Conservation (phyloP, 768 basidiomycete genomes). For the Hericium coralloides region DNA sequence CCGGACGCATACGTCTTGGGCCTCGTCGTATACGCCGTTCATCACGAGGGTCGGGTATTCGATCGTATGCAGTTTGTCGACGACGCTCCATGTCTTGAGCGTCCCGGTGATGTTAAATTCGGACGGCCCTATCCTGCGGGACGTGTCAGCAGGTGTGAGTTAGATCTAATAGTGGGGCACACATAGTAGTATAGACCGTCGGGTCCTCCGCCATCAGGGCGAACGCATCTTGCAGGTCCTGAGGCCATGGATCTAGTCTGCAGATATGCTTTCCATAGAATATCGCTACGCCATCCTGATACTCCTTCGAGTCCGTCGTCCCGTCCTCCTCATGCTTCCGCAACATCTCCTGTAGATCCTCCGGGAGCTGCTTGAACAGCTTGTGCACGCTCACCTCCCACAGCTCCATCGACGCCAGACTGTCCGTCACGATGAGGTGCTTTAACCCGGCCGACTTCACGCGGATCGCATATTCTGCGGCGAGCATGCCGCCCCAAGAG, state of each 20-base stretch:
- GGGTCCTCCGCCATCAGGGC: constrained; percentile 31
- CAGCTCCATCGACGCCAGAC: constrained; percentile 36
- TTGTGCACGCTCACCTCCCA: constrained; percentile 28
- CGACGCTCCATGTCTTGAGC: constrained; percentile 38
- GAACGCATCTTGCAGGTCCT: constrained; percentile 26
- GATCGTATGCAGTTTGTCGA: constrained; percentile 34
- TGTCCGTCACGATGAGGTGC: constrained; percentile 36
- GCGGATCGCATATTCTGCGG: constrained; percentile 28
- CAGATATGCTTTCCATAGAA: constrained; percentile 39
- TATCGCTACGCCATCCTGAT: constrained; percentile 30
- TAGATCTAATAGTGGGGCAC: background rate
- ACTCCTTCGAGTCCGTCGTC: constrained; percentile 35
- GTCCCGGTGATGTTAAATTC: constrained; percentile 32
- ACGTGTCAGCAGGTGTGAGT: background rate
- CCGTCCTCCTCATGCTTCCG: constrained; percentile 36
- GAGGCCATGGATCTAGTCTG: constrained; percentile 35
- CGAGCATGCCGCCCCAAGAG: constrained; percentile 53
- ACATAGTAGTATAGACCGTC: constrained; percentile 43
- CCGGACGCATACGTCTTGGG: constrained; percentile 28
- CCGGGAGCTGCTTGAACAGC: constrained; percentile 29
- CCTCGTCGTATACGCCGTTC: constrained; percentile 33
- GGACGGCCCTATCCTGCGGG: constrained; percentile 20
- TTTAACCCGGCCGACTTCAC: constrained; percentile 37
- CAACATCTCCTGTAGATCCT: constrained; percentile 31
- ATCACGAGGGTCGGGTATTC: constrained; percentile 24